Evolutionary conservation across 2,329 filamentous ascomycete genomes (phyloP).

Genomic region (Xylariales sp.): DNA sequence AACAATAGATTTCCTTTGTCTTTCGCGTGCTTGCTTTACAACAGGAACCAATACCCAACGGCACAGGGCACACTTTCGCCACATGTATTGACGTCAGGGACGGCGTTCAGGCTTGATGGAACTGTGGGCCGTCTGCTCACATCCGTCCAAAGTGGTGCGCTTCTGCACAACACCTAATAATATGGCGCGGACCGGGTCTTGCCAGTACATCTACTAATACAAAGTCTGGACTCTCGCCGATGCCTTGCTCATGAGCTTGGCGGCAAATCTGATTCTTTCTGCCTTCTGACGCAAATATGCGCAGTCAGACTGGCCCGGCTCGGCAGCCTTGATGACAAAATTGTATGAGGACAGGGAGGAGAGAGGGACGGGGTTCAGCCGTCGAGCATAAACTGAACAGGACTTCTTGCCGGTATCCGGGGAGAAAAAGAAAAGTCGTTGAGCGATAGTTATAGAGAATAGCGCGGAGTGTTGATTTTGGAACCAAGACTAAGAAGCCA

Average conservation of each 20-base stretch:
- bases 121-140: too few species aligned
- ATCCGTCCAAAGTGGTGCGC: too few species aligned
- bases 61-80: conserved; percentile 15
- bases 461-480: too few species aligned
- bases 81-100: neutral
- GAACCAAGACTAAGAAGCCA: too few species aligned
- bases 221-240: neutral
- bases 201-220: too few species aligned
- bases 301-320: conserved; percentile 8
- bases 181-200: too few species aligned
- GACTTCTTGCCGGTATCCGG: too few species aligned
- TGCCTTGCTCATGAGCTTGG: neutral
- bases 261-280: neutral
- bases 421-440: too few species aligned
- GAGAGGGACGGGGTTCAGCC: too few species aligned
- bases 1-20: conserved; percentile 19
- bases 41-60: conserved; percentile 21
- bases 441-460: too few species aligned
- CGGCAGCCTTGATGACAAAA: conserved; percentile 8
- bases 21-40: conserved; percentile 17
- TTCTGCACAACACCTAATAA: conserved; percentile 5
- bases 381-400: too few species aligned
- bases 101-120: too few species aligned
- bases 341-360: conserved; percentile 4
- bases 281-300: neutral